Evolutionary conservation across 1,139 yeast genomes (phyloP), one percentile per base, ranked within the genome.

Genomic region (Geotrichum histeridarum): DNA sequence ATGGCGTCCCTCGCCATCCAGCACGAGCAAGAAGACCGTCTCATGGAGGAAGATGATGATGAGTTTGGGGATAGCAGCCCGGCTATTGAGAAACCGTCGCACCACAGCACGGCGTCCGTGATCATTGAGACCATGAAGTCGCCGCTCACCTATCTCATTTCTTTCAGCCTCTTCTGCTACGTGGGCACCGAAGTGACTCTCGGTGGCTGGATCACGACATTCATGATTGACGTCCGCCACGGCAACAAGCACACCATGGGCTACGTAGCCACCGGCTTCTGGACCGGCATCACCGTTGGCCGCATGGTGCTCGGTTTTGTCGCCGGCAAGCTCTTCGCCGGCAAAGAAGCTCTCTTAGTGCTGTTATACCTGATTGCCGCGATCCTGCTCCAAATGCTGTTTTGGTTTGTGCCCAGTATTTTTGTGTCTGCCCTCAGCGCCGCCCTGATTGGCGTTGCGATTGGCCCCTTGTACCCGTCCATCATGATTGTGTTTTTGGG

Each of bases 401-500:
- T 66, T 39, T 68, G 72, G 72, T 57, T 62, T 8, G 62, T 66
- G 6, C 66, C 68, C 7, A 57, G 55, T 38, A 57, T 68, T 30
- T 54, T 60, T 4, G 63, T 59, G 8, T 63, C 69, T 1, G 70
- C 72, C 2, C 55, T 70, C 7, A 62, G 61, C 41, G 80, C 83
- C 0, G 81, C 83, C 48, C 44, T 78, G 9, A 73, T 82, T 43
- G 96, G 95, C 0, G 72, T 81, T 36, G 80, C 80, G 58, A 82
- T 85, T 33, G 96, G 96, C 0, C 96, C 96, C 0, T 73, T 86
- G 5, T 88, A 84, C 69, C 93, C 95, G 0, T 83, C 93, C 8
- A 80, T 86, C 0, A 81, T 86, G 54, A 80, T 86, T 11, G 77
- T 86, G 6, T 76, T 89, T 4, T 70, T 86, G 51, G 80, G 82